A percentile compares a stretch with the other conserved stretches of the same genome.
phyloP scores from a whole-genome alignment of 1,284 basidiomycete genomes.

The Mycosarcoma mackinlayi region DNA sequence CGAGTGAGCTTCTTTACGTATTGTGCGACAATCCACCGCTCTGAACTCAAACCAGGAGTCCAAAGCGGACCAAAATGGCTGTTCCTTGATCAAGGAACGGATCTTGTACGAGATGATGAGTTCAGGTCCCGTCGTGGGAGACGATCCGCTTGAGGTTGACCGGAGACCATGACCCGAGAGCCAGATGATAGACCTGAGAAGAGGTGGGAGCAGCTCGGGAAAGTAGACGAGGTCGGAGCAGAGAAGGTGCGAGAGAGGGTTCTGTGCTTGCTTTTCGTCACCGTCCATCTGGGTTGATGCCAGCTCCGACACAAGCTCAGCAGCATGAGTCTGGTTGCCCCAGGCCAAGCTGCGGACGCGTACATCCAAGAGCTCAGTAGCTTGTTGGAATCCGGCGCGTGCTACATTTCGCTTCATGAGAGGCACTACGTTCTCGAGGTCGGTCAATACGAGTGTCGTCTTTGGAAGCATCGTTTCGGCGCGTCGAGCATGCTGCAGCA shows the following conservation, averaged over 20 bases:
- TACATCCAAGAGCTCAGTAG: constrained; percentile 15
- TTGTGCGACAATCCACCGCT: constrained; percentile 71
- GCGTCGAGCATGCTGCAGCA: constrained; percentile 16
- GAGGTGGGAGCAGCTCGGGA: constrained; percentile 61
- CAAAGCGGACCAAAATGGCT: constrained; percentile 82
- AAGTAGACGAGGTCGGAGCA: constrained; percentile 68
- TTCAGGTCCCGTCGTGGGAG: constrained; percentile 17
- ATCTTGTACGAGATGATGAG: constrained; percentile 74
- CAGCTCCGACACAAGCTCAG: constrained; percentile 21
- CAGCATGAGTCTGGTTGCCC: constrained; percentile 51
- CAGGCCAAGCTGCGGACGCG: constrained; percentile 54
- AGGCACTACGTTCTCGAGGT: constrained; percentile 62
- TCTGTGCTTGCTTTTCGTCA: neutral
- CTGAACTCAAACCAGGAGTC: constrained; percentile 82
- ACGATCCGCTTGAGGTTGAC: neutral
- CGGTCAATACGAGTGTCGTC: constrained; percentile 56
- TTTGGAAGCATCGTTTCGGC: neutral
- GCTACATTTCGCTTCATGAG: constrained; percentile 60
- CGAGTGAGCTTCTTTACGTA: neutral
- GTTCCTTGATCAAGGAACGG: constrained; percentile 80
- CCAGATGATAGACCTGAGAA: constrained; percentile 59
- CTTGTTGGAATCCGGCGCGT: constrained; percentile 25
- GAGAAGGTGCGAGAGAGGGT: constrained; percentile 57
- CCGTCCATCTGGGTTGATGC: neutral
- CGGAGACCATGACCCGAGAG: constrained; percentile 33